phyloP scores from a whole-genome alignment of 345 rosid species.

The Brassica incana region DNA sequence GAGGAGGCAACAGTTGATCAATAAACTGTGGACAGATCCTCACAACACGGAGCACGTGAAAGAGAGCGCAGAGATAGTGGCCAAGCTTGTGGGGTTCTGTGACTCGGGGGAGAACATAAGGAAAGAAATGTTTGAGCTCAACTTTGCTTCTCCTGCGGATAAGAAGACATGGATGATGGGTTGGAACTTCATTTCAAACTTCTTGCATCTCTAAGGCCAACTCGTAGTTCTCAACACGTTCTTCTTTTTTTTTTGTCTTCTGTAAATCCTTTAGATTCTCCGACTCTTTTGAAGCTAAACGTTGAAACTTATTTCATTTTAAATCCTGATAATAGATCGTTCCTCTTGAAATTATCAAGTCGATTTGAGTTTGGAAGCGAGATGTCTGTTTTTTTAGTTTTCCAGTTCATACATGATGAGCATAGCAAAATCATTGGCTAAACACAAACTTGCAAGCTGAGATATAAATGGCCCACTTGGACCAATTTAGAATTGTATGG shows the following conservation, averaged over 20 bases:
- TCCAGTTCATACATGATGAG: not conserved
- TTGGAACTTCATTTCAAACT: constrained; percentile 86
- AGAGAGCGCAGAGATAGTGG: constrained; percentile 81
- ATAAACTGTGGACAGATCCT: constrained; percentile 90
- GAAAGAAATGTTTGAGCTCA: constrained; percentile 93
- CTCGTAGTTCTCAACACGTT: constrained; percentile 10
- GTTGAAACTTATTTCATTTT: not conserved
- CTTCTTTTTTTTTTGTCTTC: not conserved
- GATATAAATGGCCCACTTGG: too few relatives aligned
- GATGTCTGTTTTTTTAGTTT: not conserved
- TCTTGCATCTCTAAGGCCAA: constrained; percentile 55
- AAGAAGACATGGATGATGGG: constrained; percentile 90
- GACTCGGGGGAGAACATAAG: constrained; percentile 71
- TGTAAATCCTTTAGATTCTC: constrained; percentile 9
- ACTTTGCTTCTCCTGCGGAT: constrained; percentile 66
- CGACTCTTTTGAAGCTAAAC: not conserved
- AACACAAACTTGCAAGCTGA: too few relatives aligned
- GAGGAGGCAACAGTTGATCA: constrained; percentile 79
- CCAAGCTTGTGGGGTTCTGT: constrained; percentile 85
- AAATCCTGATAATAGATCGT: not conserved
- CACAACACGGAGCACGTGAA: constrained; percentile 63
- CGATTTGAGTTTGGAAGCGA: not conserved
- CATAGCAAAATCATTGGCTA: not conserved
- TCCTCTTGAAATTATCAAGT: not conserved
- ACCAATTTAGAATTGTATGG: too few relatives aligned